Conservation (phyloP, 2,329 filamentous ascomycete genomes). For the Coniella vitis region DNA sequence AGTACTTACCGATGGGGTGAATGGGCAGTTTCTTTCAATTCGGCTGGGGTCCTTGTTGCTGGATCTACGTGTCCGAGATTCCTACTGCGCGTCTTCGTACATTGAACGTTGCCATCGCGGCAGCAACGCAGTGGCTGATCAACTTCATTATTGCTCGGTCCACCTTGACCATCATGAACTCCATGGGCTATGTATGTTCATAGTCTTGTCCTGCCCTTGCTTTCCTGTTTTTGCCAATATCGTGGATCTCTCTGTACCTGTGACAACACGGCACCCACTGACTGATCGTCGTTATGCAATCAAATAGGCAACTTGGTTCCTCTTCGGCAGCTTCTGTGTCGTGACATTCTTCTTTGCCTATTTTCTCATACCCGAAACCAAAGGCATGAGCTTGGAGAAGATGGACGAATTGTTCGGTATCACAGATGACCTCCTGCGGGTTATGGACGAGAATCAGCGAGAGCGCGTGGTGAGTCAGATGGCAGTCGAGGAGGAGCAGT, state of each 20-base stretch:
- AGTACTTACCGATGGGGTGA: too few relatives aligned
- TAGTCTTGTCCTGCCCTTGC: too few relatives aligned
- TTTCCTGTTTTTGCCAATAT: background rate
- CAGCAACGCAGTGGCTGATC: conserved; percentile 57
- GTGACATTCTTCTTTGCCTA: conserved; percentile 59
- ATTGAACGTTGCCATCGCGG: conserved; percentile 53
- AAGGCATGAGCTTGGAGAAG: conserved; percentile 55
- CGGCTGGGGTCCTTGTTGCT: conserved; percentile 56
- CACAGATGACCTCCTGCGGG: conserved; percentile 33
- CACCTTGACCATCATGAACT: conserved; percentile 61
- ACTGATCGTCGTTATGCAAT: background rate
- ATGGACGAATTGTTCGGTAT: conserved; percentile 63
- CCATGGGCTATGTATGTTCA: conserved; percentile 37
- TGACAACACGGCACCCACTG: background rate
- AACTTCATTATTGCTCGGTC: conserved; percentile 58
- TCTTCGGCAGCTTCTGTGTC: conserved; percentile 61
- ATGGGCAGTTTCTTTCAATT: conserved; percentile 48
- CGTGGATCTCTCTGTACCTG: background rate
- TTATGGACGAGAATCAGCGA: conserved; percentile 19
- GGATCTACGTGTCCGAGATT: conserved; percentile 59
- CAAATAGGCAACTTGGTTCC: conserved; percentile 55
- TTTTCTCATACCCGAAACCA: conserved; percentile 66
- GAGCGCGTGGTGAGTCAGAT: conserved; percentile 8
- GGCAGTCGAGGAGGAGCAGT: background rate
- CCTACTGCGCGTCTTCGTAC: conserved; percentile 51